These are phyloP conservation scores for Barnettozyma wickerhamii DNA, from an alignment of 805 yeast genomes.

Conservation along the genomic window DNA sequence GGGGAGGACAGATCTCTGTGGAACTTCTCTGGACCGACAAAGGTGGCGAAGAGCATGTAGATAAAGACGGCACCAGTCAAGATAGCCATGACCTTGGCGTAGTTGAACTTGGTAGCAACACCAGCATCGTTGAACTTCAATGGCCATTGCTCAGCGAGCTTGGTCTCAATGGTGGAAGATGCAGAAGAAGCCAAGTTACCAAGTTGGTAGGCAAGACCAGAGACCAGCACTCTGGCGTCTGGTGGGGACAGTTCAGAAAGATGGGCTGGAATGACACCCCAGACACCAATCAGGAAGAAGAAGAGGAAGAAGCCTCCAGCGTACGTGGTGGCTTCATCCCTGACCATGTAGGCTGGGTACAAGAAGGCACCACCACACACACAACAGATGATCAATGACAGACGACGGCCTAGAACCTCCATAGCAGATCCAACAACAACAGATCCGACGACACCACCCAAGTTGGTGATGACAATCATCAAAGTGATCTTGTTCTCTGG, in stretches of 20 bases:
- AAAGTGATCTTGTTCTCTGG: constrained; percentile 49
- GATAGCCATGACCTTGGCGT: constrained; percentile 67
- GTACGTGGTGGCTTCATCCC: constrained; percentile 36
- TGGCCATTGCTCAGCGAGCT: constrained; percentile 60
- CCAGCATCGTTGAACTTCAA: constrained; percentile 32
- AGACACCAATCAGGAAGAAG: constrained; percentile 64
- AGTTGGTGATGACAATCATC: constrained; percentile 55
- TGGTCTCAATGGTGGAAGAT: constrained; percentile 65
- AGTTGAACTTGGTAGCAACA: constrained; percentile 33
- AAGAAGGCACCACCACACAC: constrained; percentile 55
- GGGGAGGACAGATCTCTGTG: constrained; percentile 34
- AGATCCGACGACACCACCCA: constrained; percentile 69
- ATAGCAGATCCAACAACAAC: constrained; percentile 51
- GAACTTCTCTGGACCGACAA: constrained; percentile 57
- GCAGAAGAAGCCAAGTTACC: constrained; percentile 74
- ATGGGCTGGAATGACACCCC: constrained; percentile 70
- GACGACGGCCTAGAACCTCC: constrained; percentile 59
- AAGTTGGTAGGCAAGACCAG: constrained; percentile 63
- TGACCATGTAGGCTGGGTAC: constrained; percentile 53
- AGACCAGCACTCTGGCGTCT: constrained; percentile 55
- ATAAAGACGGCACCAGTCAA: constrained; percentile 65
- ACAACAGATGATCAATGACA: constrained; percentile 48
- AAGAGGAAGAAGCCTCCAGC: constrained; percentile 65
- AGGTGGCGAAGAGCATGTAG: constrained; percentile 40
- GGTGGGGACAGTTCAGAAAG: constrained; percentile 65